phyloP scores from a whole-genome alignment of 345 rosid species.

The Stellera chamaejasme region DNA sequence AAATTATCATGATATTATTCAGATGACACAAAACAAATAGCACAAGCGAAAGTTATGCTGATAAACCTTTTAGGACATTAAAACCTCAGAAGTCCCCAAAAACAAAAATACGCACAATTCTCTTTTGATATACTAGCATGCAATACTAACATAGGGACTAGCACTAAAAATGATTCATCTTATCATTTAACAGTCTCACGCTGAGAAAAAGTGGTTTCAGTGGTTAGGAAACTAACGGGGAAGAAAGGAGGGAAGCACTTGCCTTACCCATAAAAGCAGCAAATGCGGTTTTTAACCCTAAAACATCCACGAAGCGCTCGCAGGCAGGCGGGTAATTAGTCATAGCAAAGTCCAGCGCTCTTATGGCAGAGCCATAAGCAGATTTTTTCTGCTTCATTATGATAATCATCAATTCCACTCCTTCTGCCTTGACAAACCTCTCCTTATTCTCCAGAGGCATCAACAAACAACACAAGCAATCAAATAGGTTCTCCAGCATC shows the following conservation, averaged over 20 bases:
- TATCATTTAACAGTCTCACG: too few species aligned
- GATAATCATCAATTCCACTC: conserved; percentile 96
- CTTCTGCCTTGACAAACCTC: conserved; percentile 92
- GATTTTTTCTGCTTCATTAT: conserved; percentile 98
- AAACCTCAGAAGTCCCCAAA: background rate
- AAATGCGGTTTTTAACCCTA: conserved; percentile 91
- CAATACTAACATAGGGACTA: too few species aligned
- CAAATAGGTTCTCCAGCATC: conserved; percentile 92
- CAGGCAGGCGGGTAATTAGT: conserved; percentile 95
- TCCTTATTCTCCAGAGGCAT: conserved; percentile 99
- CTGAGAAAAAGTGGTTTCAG: too few species aligned
- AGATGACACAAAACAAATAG: background rate
- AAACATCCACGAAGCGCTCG: conserved; percentile 91
- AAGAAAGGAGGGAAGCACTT: conserved; percentile 30
- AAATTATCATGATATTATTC: background rate
- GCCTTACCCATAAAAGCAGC: conserved; percentile 99
- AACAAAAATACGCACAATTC: conserved; percentile 1
- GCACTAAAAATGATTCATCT: too few species aligned
- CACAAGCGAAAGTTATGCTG: too few species aligned
- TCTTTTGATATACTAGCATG: too few species aligned
- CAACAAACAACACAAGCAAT: conserved; percentile 78
- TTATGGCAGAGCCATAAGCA: conserved; percentile 86
- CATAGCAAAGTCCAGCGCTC: conserved; percentile 94
- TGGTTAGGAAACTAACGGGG: background rate
- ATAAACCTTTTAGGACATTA: too few species aligned